phyloP scores from a whole-genome alignment of 2,329 filamentous ascomycete species.

The Thielaviopsis euricoi region DNA sequence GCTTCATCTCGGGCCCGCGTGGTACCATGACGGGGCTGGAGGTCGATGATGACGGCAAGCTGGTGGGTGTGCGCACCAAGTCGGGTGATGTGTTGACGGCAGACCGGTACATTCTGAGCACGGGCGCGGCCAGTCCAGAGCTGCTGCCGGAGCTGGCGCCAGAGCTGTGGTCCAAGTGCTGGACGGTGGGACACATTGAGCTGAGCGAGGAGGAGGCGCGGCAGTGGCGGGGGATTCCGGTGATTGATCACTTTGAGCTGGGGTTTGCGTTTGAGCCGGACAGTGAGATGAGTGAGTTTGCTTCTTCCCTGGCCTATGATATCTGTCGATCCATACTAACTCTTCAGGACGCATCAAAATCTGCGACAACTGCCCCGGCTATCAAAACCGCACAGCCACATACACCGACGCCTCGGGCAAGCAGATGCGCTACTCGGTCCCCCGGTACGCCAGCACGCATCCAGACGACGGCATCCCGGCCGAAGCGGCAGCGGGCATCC shows the following conservation, averaged over 20 bases:
- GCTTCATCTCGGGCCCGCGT: slow-evolving; percentile 18
- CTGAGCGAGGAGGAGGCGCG: slow-evolving; percentile 41
- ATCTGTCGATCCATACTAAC: background rate
- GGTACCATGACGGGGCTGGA: slow-evolving; percentile 17
- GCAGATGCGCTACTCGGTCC: slow-evolving; percentile 9
- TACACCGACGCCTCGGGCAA: slow-evolving; percentile 10
- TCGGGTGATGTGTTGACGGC: slow-evolving; percentile 30
- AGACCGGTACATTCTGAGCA: slow-evolving; percentile 45
- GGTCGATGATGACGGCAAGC: slow-evolving; percentile 6
- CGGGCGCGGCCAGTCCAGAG: slow-evolving; percentile 47
- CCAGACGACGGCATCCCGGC: slow-evolving; percentile 11
- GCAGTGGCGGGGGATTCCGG: slow-evolving; percentile 36
- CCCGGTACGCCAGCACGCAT: slow-evolving; percentile 11
- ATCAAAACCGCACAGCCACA: slow-evolving; percentile 7
- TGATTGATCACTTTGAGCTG: slow-evolving; percentile 21
- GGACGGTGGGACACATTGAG: slow-evolving; percentile 43
- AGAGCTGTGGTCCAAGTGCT: slow-evolving; percentile 4
- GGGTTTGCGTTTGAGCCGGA: slow-evolving; percentile 14
- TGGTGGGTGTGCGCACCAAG: slow-evolving; percentile 16
- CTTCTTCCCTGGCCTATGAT: too few relatives aligned
- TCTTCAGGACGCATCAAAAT: slow-evolving; percentile 10
- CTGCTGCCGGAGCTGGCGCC: slow-evolving; percentile 41
- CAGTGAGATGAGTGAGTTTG: slow-evolving; percentile 7
- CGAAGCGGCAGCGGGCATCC: slow-evolving; percentile 10
- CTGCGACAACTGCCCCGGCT: slow-evolving; percentile 13